phyloP scores from a whole-genome alignment of 2,329 filamentous ascomycete genomes.

The Thielaviopsis ethacetica region DNA sequence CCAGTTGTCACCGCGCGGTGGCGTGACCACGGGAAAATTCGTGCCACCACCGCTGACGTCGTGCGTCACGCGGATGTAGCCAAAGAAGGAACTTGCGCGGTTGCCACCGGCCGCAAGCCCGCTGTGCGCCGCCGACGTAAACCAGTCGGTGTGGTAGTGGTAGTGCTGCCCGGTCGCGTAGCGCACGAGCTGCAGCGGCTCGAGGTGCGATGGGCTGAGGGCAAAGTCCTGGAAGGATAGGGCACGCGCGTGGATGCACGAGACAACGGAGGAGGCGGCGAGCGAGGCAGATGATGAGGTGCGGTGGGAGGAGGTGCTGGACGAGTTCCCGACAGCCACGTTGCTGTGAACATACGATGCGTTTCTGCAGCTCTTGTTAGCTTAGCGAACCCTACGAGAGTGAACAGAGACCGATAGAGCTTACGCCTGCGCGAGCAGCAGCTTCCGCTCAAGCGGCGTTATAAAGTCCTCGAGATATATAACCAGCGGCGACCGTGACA shows the following conservation, averaged over 20 bases:
- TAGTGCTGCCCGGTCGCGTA: constrained; percentile 28
- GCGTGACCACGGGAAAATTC: constrained; percentile 28
- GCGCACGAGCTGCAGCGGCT: constrained; percentile 31
- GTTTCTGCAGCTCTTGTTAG: constrained; percentile 18
- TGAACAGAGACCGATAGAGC: constrained; percentile 10
- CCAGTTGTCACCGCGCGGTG: constrained; percentile 22
- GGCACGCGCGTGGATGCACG: constrained; percentile 31
- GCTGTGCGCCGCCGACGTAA: constrained; percentile 23
- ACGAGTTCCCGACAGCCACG: constrained; percentile 20
- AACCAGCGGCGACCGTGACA: constrained; percentile 32
- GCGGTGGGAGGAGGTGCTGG: constrained; percentile 22
- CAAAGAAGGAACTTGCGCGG: constrained; percentile 30
- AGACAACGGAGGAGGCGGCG: constrained; percentile 24
- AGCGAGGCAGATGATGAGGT: constrained; percentile 31
- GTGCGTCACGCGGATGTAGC: constrained; percentile 25
- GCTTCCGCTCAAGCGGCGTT: constrained; percentile 23
- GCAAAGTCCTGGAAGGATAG: constrained; percentile 28
- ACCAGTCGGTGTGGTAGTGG: constrained; percentile 36
- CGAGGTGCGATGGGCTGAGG: constrained; percentile 21
- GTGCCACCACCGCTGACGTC: constrained; percentile 30
- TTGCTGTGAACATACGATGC: constrained; percentile 28
- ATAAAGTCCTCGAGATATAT: constrained; percentile 33
- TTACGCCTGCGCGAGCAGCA: constrained; percentile 27
- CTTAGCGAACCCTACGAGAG: background rate
- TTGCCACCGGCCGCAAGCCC: constrained; percentile 26